A percentile compares a stretch with the other conserved stretches of the same genome.
phyloP scores from a whole-genome alignment of 2,329 filamentous ascomycete species.

The Verticillium isaacii region DNA sequence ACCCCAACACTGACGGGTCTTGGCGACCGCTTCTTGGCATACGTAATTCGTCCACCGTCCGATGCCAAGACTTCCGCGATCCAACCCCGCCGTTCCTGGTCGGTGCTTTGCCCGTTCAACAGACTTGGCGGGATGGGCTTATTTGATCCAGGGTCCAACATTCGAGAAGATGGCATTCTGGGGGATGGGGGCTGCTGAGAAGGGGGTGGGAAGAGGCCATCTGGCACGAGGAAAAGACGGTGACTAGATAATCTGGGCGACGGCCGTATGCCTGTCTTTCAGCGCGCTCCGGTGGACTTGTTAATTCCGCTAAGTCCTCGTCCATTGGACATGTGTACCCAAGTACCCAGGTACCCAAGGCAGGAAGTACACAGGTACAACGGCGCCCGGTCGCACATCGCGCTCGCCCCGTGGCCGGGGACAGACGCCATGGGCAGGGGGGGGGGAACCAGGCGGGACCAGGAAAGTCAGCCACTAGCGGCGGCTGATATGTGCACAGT shows the following conservation, averaged over 20 bases:
- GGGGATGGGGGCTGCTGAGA: background rate
- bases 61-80: conserved; percentile 3
- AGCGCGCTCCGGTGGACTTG: background rate
- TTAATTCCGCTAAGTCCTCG: background rate
- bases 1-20: background rate
- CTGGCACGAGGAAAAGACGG: background rate
- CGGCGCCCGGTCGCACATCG: background rate
- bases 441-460: background rate
- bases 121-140: background rate
- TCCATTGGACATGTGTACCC: background rate
- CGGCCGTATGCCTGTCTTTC: too few relatives aligned
- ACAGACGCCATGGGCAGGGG: background rate
- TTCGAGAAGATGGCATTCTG: background rate
- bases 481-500: background rate
- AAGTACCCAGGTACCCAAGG: background rate
- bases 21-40: background rate
- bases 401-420: background rate
- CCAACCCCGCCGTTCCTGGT: conserved; percentile 1
- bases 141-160: background rate
- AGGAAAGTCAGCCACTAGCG: background rate
- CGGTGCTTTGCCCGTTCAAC: background rate
- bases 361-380: background rate
- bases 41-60: conserved; percentile 3
- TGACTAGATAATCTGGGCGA: background rate
- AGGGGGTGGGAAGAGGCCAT: background rate